Evolutionary conservation across 164 flowering plant genomes (phyloP).

Genomic region (Aristolochia contorta): DNA sequence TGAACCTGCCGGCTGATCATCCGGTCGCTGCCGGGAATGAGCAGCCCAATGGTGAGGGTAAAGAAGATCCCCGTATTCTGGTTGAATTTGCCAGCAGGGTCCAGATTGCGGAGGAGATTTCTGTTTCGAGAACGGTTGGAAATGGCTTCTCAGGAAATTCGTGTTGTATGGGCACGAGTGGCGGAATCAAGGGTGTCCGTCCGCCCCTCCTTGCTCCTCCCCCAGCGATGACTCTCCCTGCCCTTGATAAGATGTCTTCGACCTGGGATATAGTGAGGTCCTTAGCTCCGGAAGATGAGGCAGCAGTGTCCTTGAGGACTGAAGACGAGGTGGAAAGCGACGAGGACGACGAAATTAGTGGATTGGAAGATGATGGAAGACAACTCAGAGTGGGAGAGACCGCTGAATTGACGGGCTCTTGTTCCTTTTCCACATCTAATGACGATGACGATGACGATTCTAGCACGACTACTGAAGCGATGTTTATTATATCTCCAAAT

Average conservation of each 20-base stretch:
- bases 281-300: slow-evolving; percentile 45
- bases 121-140: not conserved
- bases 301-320: not conserved
- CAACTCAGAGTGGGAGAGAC: slow-evolving; percentile 26
- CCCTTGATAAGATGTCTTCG: slow-evolving; percentile 28
- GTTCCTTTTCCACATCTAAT: slow-evolving; percentile 54
- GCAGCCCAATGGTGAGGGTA: not conserved
- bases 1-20: slow-evolving; percentile 3
- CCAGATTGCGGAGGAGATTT: slow-evolving; percentile 3
- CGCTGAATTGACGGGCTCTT: slow-evolving; percentile 28
- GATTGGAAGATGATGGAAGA: slow-evolving; percentile 20
- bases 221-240: slow-evolving; percentile 31
- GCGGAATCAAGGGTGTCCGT: slow-evolving; percentile 72
- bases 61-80: not conserved
- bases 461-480: slow-evolving; percentile 51
- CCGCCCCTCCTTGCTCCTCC: slow-evolving; percentile 70
- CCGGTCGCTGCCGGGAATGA: not conserved
- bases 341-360: slow-evolving; percentile 11
- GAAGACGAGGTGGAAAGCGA: slow-evolving; percentile 8
- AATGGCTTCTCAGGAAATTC: not conserved
- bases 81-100: slow-evolving; percentile 11
- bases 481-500: slow-evolving; percentile 54
- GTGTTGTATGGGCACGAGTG: slow-evolving; percentile 2
- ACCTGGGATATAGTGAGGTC: slow-evolving; percentile 56
- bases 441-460: slow-evolving; percentile 66